Evolutionary conservation across 768 basidiomycete species (phyloP).

Genomic region (Russula dissimulans): DNA sequence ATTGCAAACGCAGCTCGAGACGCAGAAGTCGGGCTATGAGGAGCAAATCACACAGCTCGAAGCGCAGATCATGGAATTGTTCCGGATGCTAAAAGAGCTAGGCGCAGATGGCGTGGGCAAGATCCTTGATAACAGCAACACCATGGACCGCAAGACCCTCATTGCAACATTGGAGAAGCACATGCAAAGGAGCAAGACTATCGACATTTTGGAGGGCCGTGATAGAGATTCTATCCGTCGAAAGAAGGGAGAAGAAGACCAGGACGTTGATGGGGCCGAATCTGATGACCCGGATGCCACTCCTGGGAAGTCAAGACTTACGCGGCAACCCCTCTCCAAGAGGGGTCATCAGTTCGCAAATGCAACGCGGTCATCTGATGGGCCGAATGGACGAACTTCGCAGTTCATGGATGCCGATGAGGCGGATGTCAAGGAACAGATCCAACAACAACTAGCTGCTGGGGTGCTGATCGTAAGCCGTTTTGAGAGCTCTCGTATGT

Average conservation of each 20-base stretch:
- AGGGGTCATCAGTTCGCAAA: conserved; percentile 27
- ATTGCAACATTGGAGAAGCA: conserved; percentile 75
- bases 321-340: conserved; percentile 28
- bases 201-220: conserved; percentile 76
- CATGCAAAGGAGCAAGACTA: conserved; percentile 75
- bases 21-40: conserved; percentile 72
- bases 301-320: conserved; percentile 44
- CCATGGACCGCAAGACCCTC: conserved; percentile 73
- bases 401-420: conserved; percentile 91
- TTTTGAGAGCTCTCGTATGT: background rate
- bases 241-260: conserved; percentile 28
- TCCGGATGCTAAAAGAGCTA: conserved; percentile 85
- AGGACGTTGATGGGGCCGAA: conserved; percentile 32
- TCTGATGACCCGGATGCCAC: conserved; percentile 48
- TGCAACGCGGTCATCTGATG: conserved; percentile 32
- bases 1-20: conserved; percentile 67
- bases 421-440: conserved; percentile 72
- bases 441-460: conserved; percentile 73
- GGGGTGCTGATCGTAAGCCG: conserved; percentile 59
- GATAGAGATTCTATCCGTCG: conserved; percentile 26
- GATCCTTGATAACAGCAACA: conserved; percentile 48
- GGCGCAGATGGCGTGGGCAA: conserved; percentile 60
- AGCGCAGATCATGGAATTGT: conserved; percentile 86
- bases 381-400: conserved; percentile 50
- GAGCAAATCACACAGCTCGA: conserved; percentile 84